Percentiles rank a stretch among this genome's conserved stretches.
These are phyloP conservation scores for Pythium monospermum DNA, from an alignment of 352 stramenopile species.

Conservation along the genomic window DNA sequence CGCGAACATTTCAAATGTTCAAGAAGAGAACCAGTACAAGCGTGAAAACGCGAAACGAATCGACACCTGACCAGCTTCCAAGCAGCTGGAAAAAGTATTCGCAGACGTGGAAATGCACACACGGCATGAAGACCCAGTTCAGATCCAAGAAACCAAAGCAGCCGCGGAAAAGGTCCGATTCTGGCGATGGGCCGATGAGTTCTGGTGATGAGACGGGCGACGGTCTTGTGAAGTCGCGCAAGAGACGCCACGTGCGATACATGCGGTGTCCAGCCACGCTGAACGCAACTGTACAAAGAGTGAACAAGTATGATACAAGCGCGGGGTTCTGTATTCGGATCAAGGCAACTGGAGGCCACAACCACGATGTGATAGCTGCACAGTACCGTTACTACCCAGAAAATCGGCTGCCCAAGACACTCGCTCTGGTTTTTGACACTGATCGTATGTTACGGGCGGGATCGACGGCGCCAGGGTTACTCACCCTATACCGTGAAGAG, in stretches of 20 bases:
- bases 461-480: too few species aligned
- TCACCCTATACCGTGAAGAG: neutral
- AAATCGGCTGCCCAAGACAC: neutral
- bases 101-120: neutral
- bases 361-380: neutral
- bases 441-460: too few species aligned
- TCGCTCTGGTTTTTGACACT: neutral
- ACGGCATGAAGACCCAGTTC: neutral
- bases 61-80: neutral
- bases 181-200: too few species aligned
- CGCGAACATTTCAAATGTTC: neutral
- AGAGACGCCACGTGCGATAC: neutral
- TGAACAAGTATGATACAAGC: neutral
- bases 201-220: neutral
- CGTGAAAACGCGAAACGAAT: neutral
- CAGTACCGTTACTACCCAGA: neutral
- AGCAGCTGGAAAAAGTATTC: neutral
- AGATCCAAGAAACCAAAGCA: neutral
- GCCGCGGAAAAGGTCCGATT: neutral
- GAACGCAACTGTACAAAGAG: neutral
- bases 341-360: neutral
- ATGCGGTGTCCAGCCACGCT: neutral
- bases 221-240: neutral
- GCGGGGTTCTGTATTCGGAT: neutral
- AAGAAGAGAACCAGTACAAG: neutral